Evolutionary conservation across 768 basidiomycete genomes (phyloP), one percentile per base, ranked within the genome.

Genomic region (Podaxis carcinomalis): DNA sequence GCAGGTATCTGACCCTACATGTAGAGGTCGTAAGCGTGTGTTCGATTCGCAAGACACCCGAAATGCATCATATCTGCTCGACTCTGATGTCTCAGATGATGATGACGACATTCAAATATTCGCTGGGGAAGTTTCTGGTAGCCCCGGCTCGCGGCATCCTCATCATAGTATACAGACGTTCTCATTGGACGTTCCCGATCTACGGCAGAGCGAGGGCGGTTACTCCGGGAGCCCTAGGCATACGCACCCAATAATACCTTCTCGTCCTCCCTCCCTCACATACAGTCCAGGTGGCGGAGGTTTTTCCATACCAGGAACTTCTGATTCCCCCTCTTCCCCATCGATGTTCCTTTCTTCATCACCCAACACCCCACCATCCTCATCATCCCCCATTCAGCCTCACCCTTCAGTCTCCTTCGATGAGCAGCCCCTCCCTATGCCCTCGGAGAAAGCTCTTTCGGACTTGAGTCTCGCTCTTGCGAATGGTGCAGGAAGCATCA

Each of bases 51-150:
- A 61, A 36, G 27, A 28, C 36, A 57, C 39, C 16, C 56, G 25
- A 25, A 44, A 62, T 68, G 64, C 61, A 4, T 50, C 61, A 35
- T 65, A 63, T 27, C 56, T 64, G 16, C 54, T 65, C 40, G 62
- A 65, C 47, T 66, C 70, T 28, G 77, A 78, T 39, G 73, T 73
- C 19, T 77, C 75, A 39, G 81, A 83, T 25, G 83, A 84, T 23
- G 85, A 86, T 57, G 82, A 86, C 57, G 82, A 84, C 47, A 71
- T 89, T 59, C 77, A 84, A 64, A 86, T 89, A 63, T 77, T 83
- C 59, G 72, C 77, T 21, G 78, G 79, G 27, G 78, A 79, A 51
- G 63, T 63, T 27, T 56, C 66, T 14, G 64, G 44, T 52, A 56
- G 58, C 27, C 37, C 23, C 50, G 51, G 73, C 5, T 57, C 68